phyloP scores from a whole-genome alignment of 2,329 filamentous ascomycete species.

The Clathrospora elynae region DNA sequence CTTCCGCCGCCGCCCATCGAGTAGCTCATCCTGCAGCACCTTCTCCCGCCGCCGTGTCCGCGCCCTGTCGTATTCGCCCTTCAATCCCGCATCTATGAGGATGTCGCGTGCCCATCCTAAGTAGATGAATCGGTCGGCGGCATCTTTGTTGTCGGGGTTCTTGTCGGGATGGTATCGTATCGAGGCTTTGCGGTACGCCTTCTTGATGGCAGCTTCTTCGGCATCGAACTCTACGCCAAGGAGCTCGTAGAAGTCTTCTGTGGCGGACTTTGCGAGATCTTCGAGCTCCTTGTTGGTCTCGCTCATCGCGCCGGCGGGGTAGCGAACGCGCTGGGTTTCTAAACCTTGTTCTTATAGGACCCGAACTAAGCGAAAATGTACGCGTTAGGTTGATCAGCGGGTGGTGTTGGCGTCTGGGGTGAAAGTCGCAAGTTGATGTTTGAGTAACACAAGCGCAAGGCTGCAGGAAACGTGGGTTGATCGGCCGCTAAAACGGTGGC shows the following conservation, averaged over 20 bases:
- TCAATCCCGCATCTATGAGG: conserved; percentile 71
- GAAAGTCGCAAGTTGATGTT: neutral
- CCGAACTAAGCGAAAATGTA: too few species aligned
- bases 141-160: conserved; percentile 63
- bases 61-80: conserved; percentile 77
- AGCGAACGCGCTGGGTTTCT: neutral
- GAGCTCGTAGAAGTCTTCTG: conserved; percentile 75
- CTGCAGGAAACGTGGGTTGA: conserved; percentile 22
- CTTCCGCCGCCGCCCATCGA: conserved; percentile 72
- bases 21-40: conserved; percentile 71
- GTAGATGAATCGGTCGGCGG: conserved; percentile 81
- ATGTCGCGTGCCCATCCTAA: conserved; percentile 87
- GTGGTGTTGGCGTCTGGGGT: neutral
- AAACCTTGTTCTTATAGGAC: too few species aligned
- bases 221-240: conserved; percentile 70
- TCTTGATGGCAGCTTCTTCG: conserved; percentile 73
- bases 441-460: conserved; percentile 10
- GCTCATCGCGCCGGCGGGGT: conserved; percentile 36
- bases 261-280: conserved; percentile 48
- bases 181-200: conserved; percentile 82
- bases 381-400: too few species aligned
- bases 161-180: conserved; percentile 96
- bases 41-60: conserved; percentile 73
- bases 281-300: conserved; percentile 50
- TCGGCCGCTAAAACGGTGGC: conserved; percentile 21